Conservation (phyloP, 2,329 filamentous ascomycete species). For the Neofusicoccum ribis region DNA sequence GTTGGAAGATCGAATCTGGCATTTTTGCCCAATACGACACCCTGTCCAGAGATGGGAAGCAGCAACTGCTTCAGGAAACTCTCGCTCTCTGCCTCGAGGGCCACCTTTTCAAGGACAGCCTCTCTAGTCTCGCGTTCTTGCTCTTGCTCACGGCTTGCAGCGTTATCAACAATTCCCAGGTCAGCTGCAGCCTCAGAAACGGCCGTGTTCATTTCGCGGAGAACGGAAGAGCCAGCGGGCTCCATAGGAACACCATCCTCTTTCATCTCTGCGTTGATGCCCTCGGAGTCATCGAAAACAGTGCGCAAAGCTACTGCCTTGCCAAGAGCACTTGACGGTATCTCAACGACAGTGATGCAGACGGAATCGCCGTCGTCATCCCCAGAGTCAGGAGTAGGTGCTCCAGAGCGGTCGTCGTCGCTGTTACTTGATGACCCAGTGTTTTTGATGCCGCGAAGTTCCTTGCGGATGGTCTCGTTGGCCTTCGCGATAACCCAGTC, state of each 20-base stretch:
- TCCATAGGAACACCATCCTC: slow-evolving; percentile 83
- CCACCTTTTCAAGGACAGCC: slow-evolving; percentile 81
- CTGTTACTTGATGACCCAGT: slow-evolving; percentile 69
- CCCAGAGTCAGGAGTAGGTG: slow-evolving; percentile 64
- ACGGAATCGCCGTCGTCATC: slow-evolving; percentile 81
- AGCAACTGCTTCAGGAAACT: slow-evolving; percentile 80
- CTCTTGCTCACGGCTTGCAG: slow-evolving; percentile 70
- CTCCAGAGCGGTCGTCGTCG: slow-evolving; percentile 50
- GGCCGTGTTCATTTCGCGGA: slow-evolving; percentile 84
- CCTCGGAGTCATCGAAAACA: slow-evolving; percentile 87
- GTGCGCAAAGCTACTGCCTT: slow-evolving; percentile 88
- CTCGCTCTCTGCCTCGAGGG: slow-evolving; percentile 74
- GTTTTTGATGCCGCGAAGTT: slow-evolving; percentile 67
- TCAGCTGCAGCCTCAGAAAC: slow-evolving; percentile 76
- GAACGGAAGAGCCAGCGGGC: slow-evolving; percentile 73
- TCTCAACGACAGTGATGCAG: slow-evolving; percentile 82
- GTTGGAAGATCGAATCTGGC: slow-evolving; percentile 77
- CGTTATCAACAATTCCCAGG: slow-evolving; percentile 70
- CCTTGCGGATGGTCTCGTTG: slow-evolving; percentile 77
- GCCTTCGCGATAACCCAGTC: slow-evolving; percentile 92
- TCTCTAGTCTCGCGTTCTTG: slow-evolving; percentile 80
- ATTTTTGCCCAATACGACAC: slow-evolving; percentile 75
- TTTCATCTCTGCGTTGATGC: slow-evolving; percentile 97
- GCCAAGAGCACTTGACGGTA: slow-evolving; percentile 75
- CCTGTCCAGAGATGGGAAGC: slow-evolving; percentile 74